Percentiles rank a stretch among this genome's conserved stretches.
phyloP scores from a whole-genome alignment of 768 basidiomycete genomes.

The Gymnopilus dilepis region DNA sequence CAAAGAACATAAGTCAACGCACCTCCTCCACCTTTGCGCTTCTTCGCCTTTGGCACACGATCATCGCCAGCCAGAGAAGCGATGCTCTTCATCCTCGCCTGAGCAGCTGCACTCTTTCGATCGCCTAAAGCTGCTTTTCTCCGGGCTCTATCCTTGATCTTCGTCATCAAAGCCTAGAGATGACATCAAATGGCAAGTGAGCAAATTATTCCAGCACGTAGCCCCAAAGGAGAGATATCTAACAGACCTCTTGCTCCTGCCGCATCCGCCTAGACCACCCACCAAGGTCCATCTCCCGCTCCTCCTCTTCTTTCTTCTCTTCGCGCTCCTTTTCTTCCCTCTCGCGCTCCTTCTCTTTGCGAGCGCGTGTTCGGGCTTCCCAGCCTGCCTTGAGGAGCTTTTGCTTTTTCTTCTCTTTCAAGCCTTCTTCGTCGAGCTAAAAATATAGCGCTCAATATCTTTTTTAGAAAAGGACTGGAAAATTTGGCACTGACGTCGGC shows the following conservation, averaged over 20 bases:
- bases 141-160: slow-evolving; percentile 84
- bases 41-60: slow-evolving; percentile 74
- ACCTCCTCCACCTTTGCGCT: slow-evolving; percentile 85
- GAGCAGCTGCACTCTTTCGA: slow-evolving; percentile 92
- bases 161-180: slow-evolving; percentile 71
- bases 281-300: slow-evolving; percentile 69
- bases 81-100: slow-evolving; percentile 95
- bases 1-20: slow-evolving; percentile 24
- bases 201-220: slow-evolving; percentile 2
- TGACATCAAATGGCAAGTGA: too few relatives aligned
- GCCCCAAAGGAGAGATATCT: neutral
- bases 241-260: slow-evolving; percentile 76
- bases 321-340: slow-evolving; percentile 70
- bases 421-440: slow-evolving; percentile 84
- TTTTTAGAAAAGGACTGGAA: neutral
- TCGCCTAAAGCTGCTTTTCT: slow-evolving; percentile 84
- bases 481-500: slow-evolving; percentile 65
- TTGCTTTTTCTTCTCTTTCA: slow-evolving; percentile 96
- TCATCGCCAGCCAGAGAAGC: slow-evolving; percentile 91
- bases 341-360: slow-evolving; percentile 89
- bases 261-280: slow-evolving; percentile 80
- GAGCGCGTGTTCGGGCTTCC: slow-evolving; percentile 84
- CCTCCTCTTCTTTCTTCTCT: slow-evolving; percentile 79
- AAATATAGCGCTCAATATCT: neutral
- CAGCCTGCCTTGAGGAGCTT: slow-evolving; percentile 91